These are phyloP conservation scores for Neonectria punicea DNA, from an alignment of 2,329 filamentous ascomycete species.

Conservation along the genomic window DNA sequence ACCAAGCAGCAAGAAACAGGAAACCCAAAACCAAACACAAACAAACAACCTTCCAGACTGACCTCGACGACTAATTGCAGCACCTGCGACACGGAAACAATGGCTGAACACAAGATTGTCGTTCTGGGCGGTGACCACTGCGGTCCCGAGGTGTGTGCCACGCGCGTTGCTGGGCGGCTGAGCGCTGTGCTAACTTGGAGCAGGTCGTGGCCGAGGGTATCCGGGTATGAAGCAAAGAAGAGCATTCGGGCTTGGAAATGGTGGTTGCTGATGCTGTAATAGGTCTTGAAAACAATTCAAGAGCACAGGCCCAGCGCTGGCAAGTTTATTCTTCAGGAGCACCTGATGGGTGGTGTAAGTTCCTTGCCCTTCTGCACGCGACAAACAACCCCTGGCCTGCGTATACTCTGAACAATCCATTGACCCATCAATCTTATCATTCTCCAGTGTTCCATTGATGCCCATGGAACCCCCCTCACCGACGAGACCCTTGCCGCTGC, in stretches of 20 bases:
- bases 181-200: conserved; percentile 30
- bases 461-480: conserved; percentile 80
- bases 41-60: background rate
- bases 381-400: conserved; percentile 8
- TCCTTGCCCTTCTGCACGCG: conserved; percentile 8
- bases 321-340: conserved; percentile 90
- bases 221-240: conserved; percentile 67
- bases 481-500: conserved; percentile 84
- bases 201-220: conserved; percentile 84
- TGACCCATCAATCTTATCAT: conserved; percentile 1
- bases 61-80: background rate
- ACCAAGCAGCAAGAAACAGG: conserved; percentile 3
- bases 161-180: background rate
- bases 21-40: conserved; percentile 24
- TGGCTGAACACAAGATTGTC: conserved; percentile 81
- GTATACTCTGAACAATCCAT: background rate
- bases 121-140: conserved; percentile 87
- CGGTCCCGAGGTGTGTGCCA: conserved; percentile 77
- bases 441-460: conserved; percentile 85
- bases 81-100: conserved; percentile 45
- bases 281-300: conserved; percentile 86
- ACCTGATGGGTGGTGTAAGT: conserved; percentile 90
- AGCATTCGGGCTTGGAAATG: background rate
- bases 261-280: conserved; percentile 18
- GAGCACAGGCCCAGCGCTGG: conserved; percentile 72